These are phyloP conservation scores for Leishmania lainsoni DNA, from an alignment of 208 protist species.

Conservation along the genomic window DNA sequence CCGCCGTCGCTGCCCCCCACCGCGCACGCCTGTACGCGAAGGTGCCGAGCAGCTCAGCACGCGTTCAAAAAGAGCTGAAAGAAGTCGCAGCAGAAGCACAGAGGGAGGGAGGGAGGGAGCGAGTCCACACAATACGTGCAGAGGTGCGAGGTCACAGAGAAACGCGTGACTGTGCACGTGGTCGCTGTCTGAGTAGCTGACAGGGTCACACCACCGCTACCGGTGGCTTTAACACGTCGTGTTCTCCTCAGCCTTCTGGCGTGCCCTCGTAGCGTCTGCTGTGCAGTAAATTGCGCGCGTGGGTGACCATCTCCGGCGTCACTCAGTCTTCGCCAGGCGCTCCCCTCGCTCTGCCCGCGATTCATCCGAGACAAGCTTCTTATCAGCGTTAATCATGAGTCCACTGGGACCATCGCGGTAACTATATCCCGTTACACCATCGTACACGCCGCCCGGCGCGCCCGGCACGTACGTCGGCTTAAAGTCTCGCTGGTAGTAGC, in stretches of 20 bases:
- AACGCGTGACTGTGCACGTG: not conserved
- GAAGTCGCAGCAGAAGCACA: not conserved
- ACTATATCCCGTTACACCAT: slow-evolving; percentile 67
- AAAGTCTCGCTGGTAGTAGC: slow-evolving; percentile 77
- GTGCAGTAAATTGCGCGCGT: slow-evolving; percentile 54
- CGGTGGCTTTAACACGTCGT: not conserved
- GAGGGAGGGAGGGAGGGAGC: not conserved
- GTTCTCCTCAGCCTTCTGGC: slow-evolving; percentile 1
- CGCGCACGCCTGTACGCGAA: not conserved
- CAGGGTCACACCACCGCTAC: not conserved
- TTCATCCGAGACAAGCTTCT: slow-evolving; percentile 47
- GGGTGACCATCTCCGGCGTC: slow-evolving; percentile 69
- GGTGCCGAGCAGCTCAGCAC: not conserved
- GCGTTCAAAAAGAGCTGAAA: not conserved
- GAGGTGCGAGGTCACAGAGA: not conserved
- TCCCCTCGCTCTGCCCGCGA: slow-evolving; percentile 40
- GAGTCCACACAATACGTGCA: not conserved
- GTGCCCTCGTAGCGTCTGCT: slow-evolving; percentile 50
- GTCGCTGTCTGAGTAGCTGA: not conserved
- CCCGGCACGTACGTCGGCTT: slow-evolving; percentile 64
- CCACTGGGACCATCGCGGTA: slow-evolving; percentile 68
- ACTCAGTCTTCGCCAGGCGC: slow-evolving; percentile 48
- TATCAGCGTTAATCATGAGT: slow-evolving; percentile 71
- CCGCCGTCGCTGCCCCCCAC: no score
- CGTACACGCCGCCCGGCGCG: slow-evolving; percentile 69